Conservation (phyloP, 2,329 filamentous ascomycete genomes). For the Pseudogymnoascus sp. region DNA sequence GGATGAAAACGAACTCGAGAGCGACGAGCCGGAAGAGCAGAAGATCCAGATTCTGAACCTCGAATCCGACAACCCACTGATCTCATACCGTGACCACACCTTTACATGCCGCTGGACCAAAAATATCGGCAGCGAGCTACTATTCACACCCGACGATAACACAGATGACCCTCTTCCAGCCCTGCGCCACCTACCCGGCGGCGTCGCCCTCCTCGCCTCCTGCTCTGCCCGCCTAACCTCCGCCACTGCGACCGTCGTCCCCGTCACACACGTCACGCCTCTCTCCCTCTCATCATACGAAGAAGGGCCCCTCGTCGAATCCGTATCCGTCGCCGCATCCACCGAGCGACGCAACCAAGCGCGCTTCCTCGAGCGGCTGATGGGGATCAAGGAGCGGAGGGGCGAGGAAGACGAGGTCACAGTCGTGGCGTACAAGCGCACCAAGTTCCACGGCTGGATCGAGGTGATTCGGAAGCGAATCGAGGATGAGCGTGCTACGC, state of each 20-base stretch:
- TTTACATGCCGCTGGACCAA: constrained; percentile 76
- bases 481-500: constrained; percentile 15
- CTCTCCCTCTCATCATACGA: neutral
- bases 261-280: constrained; percentile 7
- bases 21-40: constrained; percentile 21
- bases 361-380: constrained; percentile 57
- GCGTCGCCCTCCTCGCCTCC: constrained; percentile 64
- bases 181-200: constrained; percentile 44
- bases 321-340: constrained; percentile 19
- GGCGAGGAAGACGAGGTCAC: constrained; percentile 61
- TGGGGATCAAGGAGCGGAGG: constrained; percentile 53
- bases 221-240: constrained; percentile 63
- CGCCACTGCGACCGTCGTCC: constrained; percentile 17
- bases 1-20: constrained; percentile 30
- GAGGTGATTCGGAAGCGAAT: constrained; percentile 13
- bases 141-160: constrained; percentile 50
- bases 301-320: neutral
- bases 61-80: constrained; percentile 65
- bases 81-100: constrained; percentile 70
- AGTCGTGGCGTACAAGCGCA: constrained; percentile 39
- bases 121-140: constrained; percentile 74
- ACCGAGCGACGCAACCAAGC: constrained; percentile 35
- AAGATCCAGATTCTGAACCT: constrained; percentile 76
- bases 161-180: constrained; percentile 34
- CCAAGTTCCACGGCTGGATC: constrained; percentile 20